These are phyloP conservation scores for Melocanna baccifera DNA, from an alignment of 176 grass and related monocot species.

Conservation along the genomic window DNA sequence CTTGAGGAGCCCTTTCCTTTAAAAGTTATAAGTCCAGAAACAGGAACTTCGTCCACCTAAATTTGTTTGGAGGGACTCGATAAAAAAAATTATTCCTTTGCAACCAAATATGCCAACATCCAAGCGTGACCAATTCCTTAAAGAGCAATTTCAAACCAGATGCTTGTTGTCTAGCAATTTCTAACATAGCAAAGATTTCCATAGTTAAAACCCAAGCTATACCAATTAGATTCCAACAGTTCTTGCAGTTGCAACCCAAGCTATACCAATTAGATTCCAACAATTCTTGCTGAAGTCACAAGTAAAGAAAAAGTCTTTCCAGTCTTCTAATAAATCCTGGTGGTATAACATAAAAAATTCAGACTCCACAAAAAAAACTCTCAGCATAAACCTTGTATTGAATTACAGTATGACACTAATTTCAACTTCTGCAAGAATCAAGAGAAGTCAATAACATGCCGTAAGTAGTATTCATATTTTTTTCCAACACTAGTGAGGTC, in stretches of 20 bases:
- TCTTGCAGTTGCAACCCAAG: not conserved
- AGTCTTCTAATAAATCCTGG: not conserved
- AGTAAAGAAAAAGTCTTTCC: not conserved
- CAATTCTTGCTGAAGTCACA: not conserved
- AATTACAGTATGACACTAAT: not conserved
- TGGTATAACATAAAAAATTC: not conserved
- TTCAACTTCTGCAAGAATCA: conserved; percentile 7
- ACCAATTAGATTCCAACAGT: no score
- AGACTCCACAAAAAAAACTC: not conserved
- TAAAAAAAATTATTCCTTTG: no score
- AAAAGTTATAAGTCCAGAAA: no score
- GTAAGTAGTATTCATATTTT: not conserved
- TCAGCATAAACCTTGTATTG: not conserved
- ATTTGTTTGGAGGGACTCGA: no score
- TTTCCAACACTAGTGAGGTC: conserved; percentile 3
- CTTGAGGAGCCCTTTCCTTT: no score
- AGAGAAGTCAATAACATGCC: not conserved
- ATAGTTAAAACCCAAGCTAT: no score
- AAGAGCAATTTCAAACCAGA: no score
- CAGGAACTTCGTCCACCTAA: no score
- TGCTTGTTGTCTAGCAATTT: no score
- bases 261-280: not conserved
- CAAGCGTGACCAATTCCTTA: no score
- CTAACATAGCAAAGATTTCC: no score
- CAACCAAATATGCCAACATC: no score